Conservation (phyloP, 2,329 filamentous ascomycete species). For the Cladosporium sp. region DNA sequence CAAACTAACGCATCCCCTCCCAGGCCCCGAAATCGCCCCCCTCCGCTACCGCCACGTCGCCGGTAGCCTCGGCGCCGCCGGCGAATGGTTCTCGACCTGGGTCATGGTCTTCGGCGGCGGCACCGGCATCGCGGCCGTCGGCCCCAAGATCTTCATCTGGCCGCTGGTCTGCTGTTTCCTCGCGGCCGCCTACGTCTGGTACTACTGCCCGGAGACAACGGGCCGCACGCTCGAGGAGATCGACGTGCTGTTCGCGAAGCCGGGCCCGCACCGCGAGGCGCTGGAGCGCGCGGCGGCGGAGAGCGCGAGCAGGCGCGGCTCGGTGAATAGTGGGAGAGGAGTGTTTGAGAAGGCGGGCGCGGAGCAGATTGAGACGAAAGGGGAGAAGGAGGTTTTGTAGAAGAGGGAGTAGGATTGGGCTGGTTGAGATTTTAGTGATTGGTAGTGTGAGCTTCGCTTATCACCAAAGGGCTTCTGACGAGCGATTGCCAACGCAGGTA, state of each 20-base stretch:
- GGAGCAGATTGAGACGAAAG: background rate
- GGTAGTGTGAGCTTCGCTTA: too few species aligned
- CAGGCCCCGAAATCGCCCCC: slow-evolving; percentile 32
- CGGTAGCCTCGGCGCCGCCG: slow-evolving; percentile 30
- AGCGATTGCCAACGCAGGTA: too few species aligned
- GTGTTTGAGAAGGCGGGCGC: background rate
- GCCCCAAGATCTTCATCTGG: slow-evolving; percentile 36
- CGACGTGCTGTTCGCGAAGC: slow-evolving; percentile 16
- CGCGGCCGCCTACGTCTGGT: slow-evolving; percentile 23
- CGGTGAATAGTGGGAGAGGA: background rate
- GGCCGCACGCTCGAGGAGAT: slow-evolving; percentile 18
- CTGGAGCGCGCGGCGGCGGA: background rate
- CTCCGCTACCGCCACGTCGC: slow-evolving; percentile 33
- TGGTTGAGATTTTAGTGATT: too few species aligned
- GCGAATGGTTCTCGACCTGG: slow-evolving; percentile 34
- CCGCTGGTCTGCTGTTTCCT: slow-evolving; percentile 28
- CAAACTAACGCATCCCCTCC: background rate
- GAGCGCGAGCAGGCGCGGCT: background rate
- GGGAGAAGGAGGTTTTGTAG: background rate
- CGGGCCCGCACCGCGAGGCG: slow-evolving; percentile 2
- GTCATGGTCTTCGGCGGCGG: slow-evolving; percentile 33
- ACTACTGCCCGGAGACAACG: slow-evolving; percentile 23
- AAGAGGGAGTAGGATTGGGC: too few species aligned
- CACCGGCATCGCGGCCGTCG: slow-evolving; percentile 30
- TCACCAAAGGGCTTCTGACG: too few species aligned